Percentiles rank a stretch among this genome's conserved stretches.
These are phyloP conservation scores for Hemileccinum rubropunctum DNA, from an alignment of 768 basidiomycete species.

Conservation along the genomic window DNA sequence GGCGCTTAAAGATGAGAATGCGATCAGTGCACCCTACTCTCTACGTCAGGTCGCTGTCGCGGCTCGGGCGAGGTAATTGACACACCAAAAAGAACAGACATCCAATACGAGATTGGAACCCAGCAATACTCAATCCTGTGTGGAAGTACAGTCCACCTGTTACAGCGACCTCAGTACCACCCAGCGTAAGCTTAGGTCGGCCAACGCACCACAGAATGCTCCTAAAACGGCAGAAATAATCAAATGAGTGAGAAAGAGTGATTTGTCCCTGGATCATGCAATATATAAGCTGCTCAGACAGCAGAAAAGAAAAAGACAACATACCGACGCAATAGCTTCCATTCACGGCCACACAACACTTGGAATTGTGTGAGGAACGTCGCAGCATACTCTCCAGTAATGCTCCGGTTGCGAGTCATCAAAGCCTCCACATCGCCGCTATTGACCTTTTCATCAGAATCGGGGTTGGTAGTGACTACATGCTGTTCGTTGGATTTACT, in stretches of 20 bases:
- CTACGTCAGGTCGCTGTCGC: constrained; percentile 7
- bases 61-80: neutral
- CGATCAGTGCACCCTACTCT: constrained; percentile 77
- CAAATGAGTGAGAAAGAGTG: constrained; percentile 79
- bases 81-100: constrained; percentile 88
- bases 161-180: neutral
- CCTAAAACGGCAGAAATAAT: constrained; percentile 69
- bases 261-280: constrained; percentile 60
- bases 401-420: constrained; percentile 11
- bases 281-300: neutral
- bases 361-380: constrained; percentile 90
- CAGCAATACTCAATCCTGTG: constrained; percentile 78
- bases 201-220: constrained; percentile 71
- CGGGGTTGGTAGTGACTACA: neutral
- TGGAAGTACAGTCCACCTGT: constrained; percentile 84
- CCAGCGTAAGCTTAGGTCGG: neutral
- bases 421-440: constrained; percentile 20
- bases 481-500: neutral
- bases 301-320: constrained; percentile 6
- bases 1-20: constrained; percentile 89
- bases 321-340: constrained; percentile 73
- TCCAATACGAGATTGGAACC: constrained; percentile 93
- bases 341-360: constrained; percentile 78
- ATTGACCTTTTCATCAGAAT: constrained; percentile 14
- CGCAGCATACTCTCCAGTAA: constrained; percentile 49